Conservation (phyloP, 2,329 filamentous ascomycete species). For the Delphinella strobiligena region DNA sequence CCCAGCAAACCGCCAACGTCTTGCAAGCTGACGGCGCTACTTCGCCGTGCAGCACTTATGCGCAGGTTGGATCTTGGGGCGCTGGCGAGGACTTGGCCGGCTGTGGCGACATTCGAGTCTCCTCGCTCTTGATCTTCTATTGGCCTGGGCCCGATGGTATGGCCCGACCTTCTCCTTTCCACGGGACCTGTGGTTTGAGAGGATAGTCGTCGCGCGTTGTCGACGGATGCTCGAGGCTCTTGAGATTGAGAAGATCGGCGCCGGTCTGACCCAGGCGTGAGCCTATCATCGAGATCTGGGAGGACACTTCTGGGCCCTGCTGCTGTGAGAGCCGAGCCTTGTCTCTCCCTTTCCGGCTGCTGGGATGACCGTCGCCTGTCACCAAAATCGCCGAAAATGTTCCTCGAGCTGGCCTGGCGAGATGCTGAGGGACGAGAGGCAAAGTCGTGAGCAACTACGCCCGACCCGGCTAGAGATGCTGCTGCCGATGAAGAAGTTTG, state of each 20-base stretch:
- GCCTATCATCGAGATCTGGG: slow-evolving; percentile 5
- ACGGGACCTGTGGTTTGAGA: slow-evolving; percentile 10
- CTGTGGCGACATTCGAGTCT: background rate
- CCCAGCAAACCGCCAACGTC: slow-evolving; percentile 20
- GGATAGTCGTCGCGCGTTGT: no score
- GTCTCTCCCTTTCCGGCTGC: no score
- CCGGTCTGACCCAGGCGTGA: slow-evolving; percentile 3
- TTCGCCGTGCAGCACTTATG: no score
- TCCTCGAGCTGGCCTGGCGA: background rate
- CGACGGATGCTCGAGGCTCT: no score
- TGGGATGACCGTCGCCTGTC: no score
- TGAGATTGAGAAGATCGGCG: slow-evolving; percentile 4
- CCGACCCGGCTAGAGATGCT: no score
- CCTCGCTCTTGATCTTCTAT: background rate
- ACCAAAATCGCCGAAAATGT: slow-evolving; percentile 7
- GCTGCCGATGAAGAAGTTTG: slow-evolving; percentile 60
- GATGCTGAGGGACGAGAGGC: slow-evolving; percentile 14
- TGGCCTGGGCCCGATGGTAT: background rate
- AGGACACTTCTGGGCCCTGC: no score
- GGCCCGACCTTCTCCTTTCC: slow-evolving; percentile 1
- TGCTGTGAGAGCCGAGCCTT: no score
- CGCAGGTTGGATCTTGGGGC: no score
- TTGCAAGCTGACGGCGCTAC: slow-evolving; percentile 18
- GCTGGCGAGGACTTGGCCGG: no score
- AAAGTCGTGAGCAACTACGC: slow-evolving; percentile 29